Base-by-base conservation (phyloP, 441 rosid genomes). In the Populus hybrid region DNA sequence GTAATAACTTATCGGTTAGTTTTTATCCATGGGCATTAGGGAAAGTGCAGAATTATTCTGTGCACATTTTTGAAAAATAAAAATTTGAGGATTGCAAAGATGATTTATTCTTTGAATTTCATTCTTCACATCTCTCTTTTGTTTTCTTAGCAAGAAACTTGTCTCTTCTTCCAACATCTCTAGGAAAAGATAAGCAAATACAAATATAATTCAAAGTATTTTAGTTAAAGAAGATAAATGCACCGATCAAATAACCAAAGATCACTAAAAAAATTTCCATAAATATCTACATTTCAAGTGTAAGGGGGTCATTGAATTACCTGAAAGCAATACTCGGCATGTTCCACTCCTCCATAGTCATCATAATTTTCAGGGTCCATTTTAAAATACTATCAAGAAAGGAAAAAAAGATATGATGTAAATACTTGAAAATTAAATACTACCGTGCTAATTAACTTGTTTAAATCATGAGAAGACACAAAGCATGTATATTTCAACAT, bases 311-410 rank as follows among this genome's bases (percentile, higher is more conserved):
- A 7, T n/a, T n/a, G 28, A 72, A 32, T 70, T 87, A 93, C 98
- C 98, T 93, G 93, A 84, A 94, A 94, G 86, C 98, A 94, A 83
- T 94, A 94, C 79, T 83, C 87, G 36, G 90, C 90, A 76, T 94
- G 98, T 19, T 93, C 89, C 11, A 94, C 84, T 72, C 98, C 97
- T 70, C 97, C 97, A 82, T 85, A 85, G 67, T 79, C 85, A 42
- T 92, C 92, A 75, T 82, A 91, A 76, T 88, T 91, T 73, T 80
- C 76, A 36, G 89, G 84, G 82, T 89, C 87, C 98, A 94, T 94
- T 88, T 93, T 89, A 84, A 91, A 94, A 86, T 93, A 94, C 98
- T 94, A 83, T 35, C 36, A 77, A 76, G 79, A 73, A 73, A 61
- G 19, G 7, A 0, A 40, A 16, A 21, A 71, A 59, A 81, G 46